Evolutionary conservation across 345 rosid genomes (phyloP).

Genomic region (Toxicodendron radicans): DNA sequence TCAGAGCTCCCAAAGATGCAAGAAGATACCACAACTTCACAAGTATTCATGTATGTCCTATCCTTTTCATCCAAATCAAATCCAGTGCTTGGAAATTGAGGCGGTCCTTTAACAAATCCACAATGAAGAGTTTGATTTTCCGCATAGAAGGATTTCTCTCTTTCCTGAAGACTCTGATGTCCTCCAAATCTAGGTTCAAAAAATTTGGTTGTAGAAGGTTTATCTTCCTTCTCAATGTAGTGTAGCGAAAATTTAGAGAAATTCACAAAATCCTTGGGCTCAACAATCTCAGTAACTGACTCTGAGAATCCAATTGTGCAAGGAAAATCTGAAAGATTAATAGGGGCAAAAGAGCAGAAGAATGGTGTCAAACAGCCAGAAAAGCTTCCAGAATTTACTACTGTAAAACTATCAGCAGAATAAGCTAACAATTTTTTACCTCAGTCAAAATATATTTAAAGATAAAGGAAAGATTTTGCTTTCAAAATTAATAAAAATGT

Average conservation of each 20-base stretch:
- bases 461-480: neutral
- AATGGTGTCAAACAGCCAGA: conserved; percentile 13
- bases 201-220: conserved; percentile 24
- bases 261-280: conserved; percentile 51
- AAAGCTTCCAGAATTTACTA: conserved; percentile 12
- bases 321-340: conserved; percentile 59
- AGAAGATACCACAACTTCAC: conserved; percentile 77
- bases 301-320: conserved; percentile 57
- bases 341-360: neutral
- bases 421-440: neutral
- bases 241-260: conserved; percentile 56
- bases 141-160: conserved; percentile 70
- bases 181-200: conserved; percentile 76
- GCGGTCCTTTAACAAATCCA: conserved; percentile 72
- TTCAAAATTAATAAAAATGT: neutral
- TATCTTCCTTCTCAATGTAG: conserved; percentile 51
- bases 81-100: conserved; percentile 48
- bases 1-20: conserved; percentile 96
- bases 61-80: conserved; percentile 71
- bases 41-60: conserved; percentile 67
- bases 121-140: conserved; percentile 71
- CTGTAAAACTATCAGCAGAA: neutral
- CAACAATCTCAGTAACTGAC: conserved; percentile 49
- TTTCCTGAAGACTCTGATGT: conserved; percentile 69
- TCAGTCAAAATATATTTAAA: neutral